Base-by-base conservation (phyloP, 345 rosid species). In the Salix suchowensis region DNA sequence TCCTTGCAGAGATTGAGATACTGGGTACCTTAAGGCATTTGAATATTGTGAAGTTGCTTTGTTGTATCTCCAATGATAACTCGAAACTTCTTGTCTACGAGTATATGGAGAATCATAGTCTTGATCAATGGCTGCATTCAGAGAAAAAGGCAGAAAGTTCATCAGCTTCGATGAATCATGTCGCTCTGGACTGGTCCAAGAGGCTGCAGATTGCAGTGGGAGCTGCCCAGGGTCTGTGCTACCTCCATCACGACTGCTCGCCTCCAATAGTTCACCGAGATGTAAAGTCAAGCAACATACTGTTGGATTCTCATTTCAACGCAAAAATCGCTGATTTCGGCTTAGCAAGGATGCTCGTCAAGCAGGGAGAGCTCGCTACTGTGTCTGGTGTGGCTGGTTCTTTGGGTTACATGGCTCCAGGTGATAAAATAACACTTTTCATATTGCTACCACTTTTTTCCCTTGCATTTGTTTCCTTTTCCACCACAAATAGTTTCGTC, bases 241-340 rank as follows among this genome's bases (percentile, higher is more conserved):
- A 80, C 40, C 58, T 80, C 73, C 83, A 80, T 60, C 77, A 76
- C 55, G 83, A 80, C 52, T 75, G 79, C 65, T 24, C 8, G 2
- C 77, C 75, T 5, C 73, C 74, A 1, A 60, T 80, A 14, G 58
- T 76, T 44, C 83, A 80, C 73, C 79, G 83, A 39, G 83, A 80
- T 36, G 55, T 80, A 14, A 80, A 80, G 71, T 71, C 83, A 39
- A 80, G 79, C 79, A 80, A 80, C 12, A 80, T 80, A 76, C 21
- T 80, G 7, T 32, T 80, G 16, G 83, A 80, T 37, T 66, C 79
- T 16, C 52, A 60, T 23, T 80, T 80, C 79, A 80, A 76, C 30
- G 79, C 83, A 12, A 80, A 80, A 76, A 76, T 80, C 46, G 83
- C 83, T 16, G 83, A 80, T 76, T 80, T 80, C 9, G 83, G 83